Evolutionary conservation across 2,329 filamentous ascomycete species (phyloP).

Genomic region (Calonectria ilicicola): DNA sequence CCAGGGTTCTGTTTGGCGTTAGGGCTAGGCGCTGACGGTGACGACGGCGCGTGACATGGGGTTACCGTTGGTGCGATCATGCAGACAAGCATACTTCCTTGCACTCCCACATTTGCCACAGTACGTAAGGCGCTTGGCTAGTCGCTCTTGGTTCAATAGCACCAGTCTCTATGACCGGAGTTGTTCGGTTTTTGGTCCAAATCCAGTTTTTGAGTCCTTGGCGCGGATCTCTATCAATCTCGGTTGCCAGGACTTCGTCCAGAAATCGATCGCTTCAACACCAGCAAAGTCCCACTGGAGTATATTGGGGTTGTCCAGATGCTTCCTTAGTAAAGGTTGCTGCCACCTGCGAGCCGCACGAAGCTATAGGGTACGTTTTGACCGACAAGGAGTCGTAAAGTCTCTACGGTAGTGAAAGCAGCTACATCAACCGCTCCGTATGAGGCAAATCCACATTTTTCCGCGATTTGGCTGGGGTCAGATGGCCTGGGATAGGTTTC

Average conservation of each 20-base stretch:
- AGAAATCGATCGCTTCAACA: not conserved
- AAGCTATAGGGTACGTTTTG: constrained; percentile 92
- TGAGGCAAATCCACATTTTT: constrained; percentile 80
- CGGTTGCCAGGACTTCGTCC: constrained; percentile 9
- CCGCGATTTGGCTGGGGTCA: constrained; percentile 77
- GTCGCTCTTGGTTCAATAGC: constrained; percentile 1
- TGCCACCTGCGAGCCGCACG: constrained; percentile 76
- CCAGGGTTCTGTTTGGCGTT: constrained; percentile 18
- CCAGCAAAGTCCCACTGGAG: not conserved
- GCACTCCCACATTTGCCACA: constrained; percentile 5
- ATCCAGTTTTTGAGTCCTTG: constrained; percentile 28
- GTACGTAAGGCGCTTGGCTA: not conserved
- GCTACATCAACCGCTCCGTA: constrained; percentile 85
- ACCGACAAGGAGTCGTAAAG: constrained; percentile 80
- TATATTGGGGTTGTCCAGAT: constrained; percentile 41
- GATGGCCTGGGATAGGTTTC: constrained; percentile 64
- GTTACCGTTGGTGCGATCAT: constrained; percentile 19
- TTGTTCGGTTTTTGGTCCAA: constrained; percentile 29
- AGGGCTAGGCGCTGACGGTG: constrained; percentile 24
- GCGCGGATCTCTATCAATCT: constrained; percentile 20
- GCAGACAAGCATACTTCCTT: constrained; percentile 11
- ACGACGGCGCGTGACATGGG: constrained; percentile 23
- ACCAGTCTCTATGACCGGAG: constrained; percentile 26
- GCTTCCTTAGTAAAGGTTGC: constrained; percentile 57
- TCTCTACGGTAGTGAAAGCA: constrained; percentile 88